Base-by-base conservation (phyloP, 176 grass and related monocot species). In the Ensete ventricosum region DNA sequence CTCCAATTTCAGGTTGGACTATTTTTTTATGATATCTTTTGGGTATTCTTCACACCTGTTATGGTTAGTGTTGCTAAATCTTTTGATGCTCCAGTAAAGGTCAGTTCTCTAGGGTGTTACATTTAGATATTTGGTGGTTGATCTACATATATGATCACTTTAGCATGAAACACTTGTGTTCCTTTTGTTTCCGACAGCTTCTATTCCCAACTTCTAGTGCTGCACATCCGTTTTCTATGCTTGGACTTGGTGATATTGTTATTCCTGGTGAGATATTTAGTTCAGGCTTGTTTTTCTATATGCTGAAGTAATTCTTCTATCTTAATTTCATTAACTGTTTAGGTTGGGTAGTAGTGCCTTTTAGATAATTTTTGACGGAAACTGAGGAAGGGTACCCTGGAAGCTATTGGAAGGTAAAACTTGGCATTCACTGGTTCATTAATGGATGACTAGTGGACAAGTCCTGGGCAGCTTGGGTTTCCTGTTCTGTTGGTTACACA, bases 81-180 rank as follows among this genome's bases (percentile, higher is more conserved):
- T 54, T 97, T 97, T 88, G 87, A 97, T 89, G 93, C 93, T 74
- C 93, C 93, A 0, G 93, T 97, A 76, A 97, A 97, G 93, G 93
- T 93, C 58, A 55, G 76, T 55, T 74, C 12, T 74, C 12, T 16
- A 11, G 8, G 1, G 53, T 58, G 16, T 14, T 75, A 4, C 2
- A 25, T 73, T 76, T 57, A 22, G 1, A 24, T 57, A 76, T 55
- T 77, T 17, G 34, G 34, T n/a, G 4, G 52, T 7, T 50, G 20
- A 78, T 9, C 53, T 74, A n/a, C 65, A 14, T 17, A 7, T 59
- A 2, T 13, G 55, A 55, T 51, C 52, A 43, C 14, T 52, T 62
- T 48, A 19, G 55, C 5, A 14, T 74, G 24, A 27, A 14, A 17
- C 29, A 3, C 13, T 27, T 52, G 16, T 83, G 17, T 80, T 17